phyloP scores from a whole-genome alignment of 108 stramenopile genomes.

The Cyclostephanos invisitatus region DNA sequence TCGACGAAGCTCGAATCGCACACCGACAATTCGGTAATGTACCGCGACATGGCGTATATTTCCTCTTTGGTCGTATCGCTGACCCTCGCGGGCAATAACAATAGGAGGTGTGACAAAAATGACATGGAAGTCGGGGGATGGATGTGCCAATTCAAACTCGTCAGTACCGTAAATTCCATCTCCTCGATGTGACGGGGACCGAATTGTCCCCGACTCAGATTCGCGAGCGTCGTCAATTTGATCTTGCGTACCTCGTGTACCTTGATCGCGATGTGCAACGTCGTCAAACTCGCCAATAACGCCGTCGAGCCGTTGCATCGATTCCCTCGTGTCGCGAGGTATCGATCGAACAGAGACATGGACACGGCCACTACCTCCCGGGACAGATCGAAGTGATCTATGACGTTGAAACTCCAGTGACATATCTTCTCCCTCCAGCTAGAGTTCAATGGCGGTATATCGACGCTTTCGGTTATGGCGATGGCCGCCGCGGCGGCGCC shows the following conservation, averaged over 20 bases:
- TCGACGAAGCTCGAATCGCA: constrained; percentile 74
- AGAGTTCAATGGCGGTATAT: constrained; percentile 38
- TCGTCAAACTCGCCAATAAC: constrained; percentile 65
- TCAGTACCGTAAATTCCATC: constrained; percentile 71
- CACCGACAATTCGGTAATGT: constrained; percentile 66
- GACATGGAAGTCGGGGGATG: constrained; percentile 75
- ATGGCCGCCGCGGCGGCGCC: no score
- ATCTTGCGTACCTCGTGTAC: constrained; percentile 69
- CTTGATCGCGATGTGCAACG: constrained; percentile 78
- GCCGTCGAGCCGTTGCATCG: constrained; percentile 69
- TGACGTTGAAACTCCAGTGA: constrained; percentile 82
- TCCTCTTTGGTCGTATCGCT: constrained; percentile 58
- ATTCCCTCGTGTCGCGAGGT: constrained; percentile 66
- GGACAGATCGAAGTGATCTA: constrained; percentile 82
- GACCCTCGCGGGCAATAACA: constrained; percentile 57
- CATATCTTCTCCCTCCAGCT: constrained; percentile 82
- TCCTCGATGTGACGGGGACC: constrained; percentile 64
- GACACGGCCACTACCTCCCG: constrained; percentile 75
- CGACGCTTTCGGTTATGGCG: no score
- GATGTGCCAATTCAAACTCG: constrained; percentile 61
- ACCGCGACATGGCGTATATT: constrained; percentile 65
- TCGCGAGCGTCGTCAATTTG: constrained; percentile 65
- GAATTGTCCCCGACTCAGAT: constrained; percentile 76
- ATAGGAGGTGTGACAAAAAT: constrained; percentile 59
- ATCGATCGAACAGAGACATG: constrained; percentile 77